Base-by-base conservation (phyloP, 1,139 yeast genomes). In the Nakaseomyces delphensis region DNA sequence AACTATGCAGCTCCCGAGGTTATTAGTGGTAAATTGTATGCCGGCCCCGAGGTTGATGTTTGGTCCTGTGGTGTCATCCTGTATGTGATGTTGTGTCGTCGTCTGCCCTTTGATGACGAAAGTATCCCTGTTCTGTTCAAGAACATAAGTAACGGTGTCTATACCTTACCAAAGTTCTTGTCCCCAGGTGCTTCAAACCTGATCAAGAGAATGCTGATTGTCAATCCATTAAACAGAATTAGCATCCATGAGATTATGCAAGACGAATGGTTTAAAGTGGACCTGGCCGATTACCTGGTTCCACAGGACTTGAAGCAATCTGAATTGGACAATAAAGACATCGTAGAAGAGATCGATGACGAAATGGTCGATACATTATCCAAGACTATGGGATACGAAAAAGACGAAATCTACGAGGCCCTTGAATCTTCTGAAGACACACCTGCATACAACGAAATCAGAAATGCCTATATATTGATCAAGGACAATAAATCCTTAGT, bases 1-100 rank as follows among this genome's bases (percentile, higher is more conserved):
- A 89, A 91, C 60, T 91, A 91, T 60, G 98, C 98, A 1, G 98
- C 98, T 0, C 98, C 98, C 0, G 98, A 91, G 64, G 97, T 91
- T 39, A 91, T 91, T 47, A 79, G 93, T 52, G 98, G 98, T 38
- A 89, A 93, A 61, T 72, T 91, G 45, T 91, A 91, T 58, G 98
- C 97, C 1, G 98, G 98, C 4, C 97, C 97, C 2, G 98, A 91
- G 65, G 98, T 91, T 40, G 98, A 93, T 63, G 97, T 93, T 42
- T 93, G 99, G 99, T 84, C 95, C 0, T 83, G 95, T 55, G 98
- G 99, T 54, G 97, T 93, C 40, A 91, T 93, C 44, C 71, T 91
- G 47, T 91, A 89, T 56, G 98, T 93, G 39, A 87, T 91, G 96
- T 73, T 91, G 43, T 91, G 97, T 66, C 97, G 99, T 30, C 74